Conservation (phyloP, 208 protist species). For the Strigomonas culicis region DNA sequence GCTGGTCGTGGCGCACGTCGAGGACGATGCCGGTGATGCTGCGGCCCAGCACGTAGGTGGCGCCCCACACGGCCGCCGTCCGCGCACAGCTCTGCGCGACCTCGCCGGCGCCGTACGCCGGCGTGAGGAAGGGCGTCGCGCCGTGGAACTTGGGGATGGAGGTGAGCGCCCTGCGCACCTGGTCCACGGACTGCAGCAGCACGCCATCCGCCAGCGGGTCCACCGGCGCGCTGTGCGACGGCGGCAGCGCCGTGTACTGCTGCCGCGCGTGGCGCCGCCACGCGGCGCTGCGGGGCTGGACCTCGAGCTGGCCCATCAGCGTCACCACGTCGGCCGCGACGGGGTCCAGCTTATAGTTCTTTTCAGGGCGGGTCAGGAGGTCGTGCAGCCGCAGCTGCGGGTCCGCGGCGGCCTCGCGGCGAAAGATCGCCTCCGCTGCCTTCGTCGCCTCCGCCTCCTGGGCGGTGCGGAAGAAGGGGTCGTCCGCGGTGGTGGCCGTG, state of each 20-base stretch:
- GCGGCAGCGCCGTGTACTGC: too few relatives aligned
- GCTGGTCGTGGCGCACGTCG: constrained; percentile 26
- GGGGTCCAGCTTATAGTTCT: constrained; percentile 42
- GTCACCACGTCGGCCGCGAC: constrained; percentile 54
- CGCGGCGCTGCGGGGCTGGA: too few relatives aligned
- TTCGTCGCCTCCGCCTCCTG: neutral
- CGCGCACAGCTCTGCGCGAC: constrained; percentile 87
- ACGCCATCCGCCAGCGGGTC: neutral
- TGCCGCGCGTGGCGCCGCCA: too few relatives aligned
- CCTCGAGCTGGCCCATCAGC: constrained; percentile 57
- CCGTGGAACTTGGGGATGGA: constrained; percentile 78
- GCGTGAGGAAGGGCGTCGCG: constrained; percentile 69
- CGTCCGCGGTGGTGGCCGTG: constrained; percentile 39
- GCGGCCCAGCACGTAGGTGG: constrained; percentile 68
- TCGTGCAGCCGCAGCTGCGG: constrained; percentile 15
- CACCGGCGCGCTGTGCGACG: too few relatives aligned
- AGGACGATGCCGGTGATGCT: constrained; percentile 37
- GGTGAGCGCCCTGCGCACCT: constrained; percentile 55
- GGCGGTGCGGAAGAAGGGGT: constrained; percentile 20
- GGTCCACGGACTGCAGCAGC: constrained; percentile 38
- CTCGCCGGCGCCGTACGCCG: constrained; percentile 80
- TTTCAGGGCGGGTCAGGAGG: constrained; percentile 7
- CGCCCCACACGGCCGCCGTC: constrained; percentile 81
- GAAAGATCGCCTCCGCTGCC: too few relatives aligned
- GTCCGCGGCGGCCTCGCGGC: constrained; percentile 16